Evolutionary conservation across 1,284 basidiomycete genomes (phyloP).

Genomic region (Mixia osmundae): DNA sequence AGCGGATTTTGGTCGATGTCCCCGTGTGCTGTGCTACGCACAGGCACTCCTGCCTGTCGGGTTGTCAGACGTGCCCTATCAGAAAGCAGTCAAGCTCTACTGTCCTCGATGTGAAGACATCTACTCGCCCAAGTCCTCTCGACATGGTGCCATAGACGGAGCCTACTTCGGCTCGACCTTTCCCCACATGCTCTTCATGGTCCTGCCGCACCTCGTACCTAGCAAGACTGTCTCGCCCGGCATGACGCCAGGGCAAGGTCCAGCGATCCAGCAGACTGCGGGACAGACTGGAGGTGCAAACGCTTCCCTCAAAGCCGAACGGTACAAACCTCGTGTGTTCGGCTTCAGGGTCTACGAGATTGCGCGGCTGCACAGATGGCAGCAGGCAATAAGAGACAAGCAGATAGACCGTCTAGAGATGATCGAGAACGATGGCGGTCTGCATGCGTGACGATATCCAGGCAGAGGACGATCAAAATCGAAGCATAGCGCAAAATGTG

Average conservation of each 20-base stretch:
- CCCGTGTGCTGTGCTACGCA: conserved; percentile 70
- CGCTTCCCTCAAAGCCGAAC: conserved; percentile 62
- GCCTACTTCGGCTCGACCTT: conserved; percentile 90
- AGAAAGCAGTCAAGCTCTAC: conserved; percentile 90
- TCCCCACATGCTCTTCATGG: conserved; percentile 82
- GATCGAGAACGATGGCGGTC: too few species aligned
- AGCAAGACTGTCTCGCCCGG: conserved; percentile 39
- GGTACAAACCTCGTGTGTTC: conserved; percentile 73
- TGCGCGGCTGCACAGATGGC: conserved; percentile 79
- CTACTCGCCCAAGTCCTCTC: conserved; percentile 78
- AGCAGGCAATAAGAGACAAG: conserved; percentile 29
- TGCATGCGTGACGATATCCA: too few species aligned
- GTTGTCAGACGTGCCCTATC: conserved; percentile 74
- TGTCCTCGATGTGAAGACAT: conserved; percentile 91
- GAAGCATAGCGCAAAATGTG: too few species aligned
- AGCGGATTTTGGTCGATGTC: conserved; percentile 85
- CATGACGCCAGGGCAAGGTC: not conserved
- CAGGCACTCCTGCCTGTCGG: conserved; percentile 89
- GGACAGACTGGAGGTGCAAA: conserved; percentile 10
- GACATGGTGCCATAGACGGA: conserved; percentile 84
- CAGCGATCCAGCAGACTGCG: conserved; percentile 20
- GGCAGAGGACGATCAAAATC: too few species aligned
- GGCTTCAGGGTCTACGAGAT: conserved; percentile 83
- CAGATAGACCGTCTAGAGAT: conserved; percentile 7
- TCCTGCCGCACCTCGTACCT: conserved; percentile 73